These are phyloP conservation scores for Coniochaeta prunicola DNA, from an alignment of 2,329 filamentous ascomycete genomes.

Conservation along the genomic window DNA sequence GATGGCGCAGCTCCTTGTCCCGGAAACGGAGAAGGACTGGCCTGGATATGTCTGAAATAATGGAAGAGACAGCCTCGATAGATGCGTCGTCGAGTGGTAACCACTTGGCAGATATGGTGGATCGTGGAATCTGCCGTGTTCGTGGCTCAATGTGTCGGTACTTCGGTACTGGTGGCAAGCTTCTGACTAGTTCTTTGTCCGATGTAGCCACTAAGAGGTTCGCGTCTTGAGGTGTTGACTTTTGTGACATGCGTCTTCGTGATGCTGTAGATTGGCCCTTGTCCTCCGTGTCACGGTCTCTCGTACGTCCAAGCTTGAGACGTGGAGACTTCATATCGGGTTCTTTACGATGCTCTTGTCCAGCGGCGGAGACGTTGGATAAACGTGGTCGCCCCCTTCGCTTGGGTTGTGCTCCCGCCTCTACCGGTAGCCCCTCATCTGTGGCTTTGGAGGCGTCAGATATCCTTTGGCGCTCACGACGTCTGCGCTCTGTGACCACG, in stretches of 20 bases:
- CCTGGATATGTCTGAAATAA: conserved; percentile 52
- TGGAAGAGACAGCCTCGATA: conserved; percentile 44
- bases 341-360: not conserved
- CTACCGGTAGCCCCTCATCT: not conserved
- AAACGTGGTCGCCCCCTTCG: not conserved
- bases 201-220: conserved; percentile 1
- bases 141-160: conserved; percentile 46
- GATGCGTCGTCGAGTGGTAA: conserved; percentile 46
- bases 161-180: conserved; percentile 10
- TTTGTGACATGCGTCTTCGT: not conserved
- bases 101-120: conserved; percentile 64
- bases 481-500: conserved; percentile 7
- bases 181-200: conserved; percentile 8
- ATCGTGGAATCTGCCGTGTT: conserved; percentile 49
- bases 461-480: conserved; percentile 9
- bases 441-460: not conserved
- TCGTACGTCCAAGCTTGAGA: not conserved
- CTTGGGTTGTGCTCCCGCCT: not conserved
- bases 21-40: conserved; percentile 54
- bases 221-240: not conserved
- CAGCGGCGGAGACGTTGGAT: not conserved
- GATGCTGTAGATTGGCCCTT: not conserved
- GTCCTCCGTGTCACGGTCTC: not conserved
- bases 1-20: conserved; percentile 36
- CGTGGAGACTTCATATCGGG: not conserved